phyloP scores from a whole-genome alignment of 208 protist genomes.

The Wallacemonas sp. region DNA sequence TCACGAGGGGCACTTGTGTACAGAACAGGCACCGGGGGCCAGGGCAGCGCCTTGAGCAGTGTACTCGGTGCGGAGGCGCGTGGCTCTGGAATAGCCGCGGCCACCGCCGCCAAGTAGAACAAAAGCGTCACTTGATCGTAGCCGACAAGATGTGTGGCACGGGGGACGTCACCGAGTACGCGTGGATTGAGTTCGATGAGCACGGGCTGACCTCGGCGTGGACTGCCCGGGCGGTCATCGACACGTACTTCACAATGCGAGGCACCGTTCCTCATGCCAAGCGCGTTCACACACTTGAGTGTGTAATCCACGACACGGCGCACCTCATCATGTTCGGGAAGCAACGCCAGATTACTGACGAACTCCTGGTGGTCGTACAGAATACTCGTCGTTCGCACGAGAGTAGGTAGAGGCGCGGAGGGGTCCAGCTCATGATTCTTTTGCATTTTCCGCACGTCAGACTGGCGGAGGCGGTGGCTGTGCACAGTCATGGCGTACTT shows the following conservation, averaged over 20 bases:
- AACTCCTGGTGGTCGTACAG: conserved; percentile 82
- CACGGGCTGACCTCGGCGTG: conserved; percentile 43
- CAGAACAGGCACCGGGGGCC: conserved; percentile 69
- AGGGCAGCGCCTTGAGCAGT: conserved; percentile 40
- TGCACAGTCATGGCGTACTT: conserved; percentile 53
- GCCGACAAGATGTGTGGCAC: conserved; percentile 63
- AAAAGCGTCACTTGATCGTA: conserved; percentile 83
- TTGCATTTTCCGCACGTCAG: conserved; percentile 28
- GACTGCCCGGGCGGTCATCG: conserved; percentile 43
- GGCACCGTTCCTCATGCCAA: conserved; percentile 75
- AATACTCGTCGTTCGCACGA: conserved; percentile 43
- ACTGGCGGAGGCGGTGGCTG: conserved; percentile 41
- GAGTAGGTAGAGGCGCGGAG: not conserved
- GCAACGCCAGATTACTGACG: conserved; percentile 43
- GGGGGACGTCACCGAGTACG: conserved; percentile 77
- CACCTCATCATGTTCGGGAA: conserved; percentile 34
- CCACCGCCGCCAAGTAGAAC: conserved; percentile 60
- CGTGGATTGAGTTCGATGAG: conserved; percentile 90
- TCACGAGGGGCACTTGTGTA: conserved; percentile 30
- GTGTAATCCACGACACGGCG: conserved; percentile 78
- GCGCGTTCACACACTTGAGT: conserved; percentile 63
- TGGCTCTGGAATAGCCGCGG: conserved; percentile 43
- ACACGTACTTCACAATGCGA: conserved; percentile 88
- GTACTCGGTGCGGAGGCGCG: not conserved
- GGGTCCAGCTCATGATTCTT: conserved; percentile 13